Base-by-base conservation (phyloP, 805 yeast genomes). In the Monosporozyma aerobia region DNA sequence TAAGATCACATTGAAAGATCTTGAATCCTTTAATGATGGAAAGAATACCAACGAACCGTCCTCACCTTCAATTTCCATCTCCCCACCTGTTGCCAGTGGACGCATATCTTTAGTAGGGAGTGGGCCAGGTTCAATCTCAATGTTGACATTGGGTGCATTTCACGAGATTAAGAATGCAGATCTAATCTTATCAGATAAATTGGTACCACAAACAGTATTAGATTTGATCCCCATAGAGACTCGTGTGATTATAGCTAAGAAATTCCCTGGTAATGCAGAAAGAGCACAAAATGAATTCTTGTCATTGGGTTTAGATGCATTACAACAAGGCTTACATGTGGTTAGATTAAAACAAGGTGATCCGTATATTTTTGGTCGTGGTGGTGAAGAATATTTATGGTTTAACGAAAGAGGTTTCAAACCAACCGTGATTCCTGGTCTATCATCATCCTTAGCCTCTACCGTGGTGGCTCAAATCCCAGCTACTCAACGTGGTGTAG, bases 241-340 rank as follows among this genome's bases (percentile, higher is more conserved):
- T 1, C 83, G 82, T 46, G 73, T 85, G 3, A 89, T 86, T 64
- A 90, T 92, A 54, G 98, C 98, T 1, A 77, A 89, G 43, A 92
- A 92, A 68, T 92, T 90, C 70, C 98, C 98, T 2, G 98, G 98
- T 1, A 92, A 92, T 65, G 97, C 98, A 1, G 97, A 90, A 62
- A 78, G 78, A 48, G 98, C 98, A 0, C 98, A 92, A 68, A 78
- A 85, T 54, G 96, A 92, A 68, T 75, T 92, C 45, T 71, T 89
- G 35, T 72, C 76, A n/a, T 66, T 83, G 57, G 97, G 96, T 0
- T 69, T 92, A 16, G 77, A 76, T 35, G 84, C 82, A 0, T 67
- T 89, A 27, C 57, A 73, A 29, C 68, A 75, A 50, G 97, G 97
- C 14, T 76, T 80, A 61, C 81, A 80, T 53, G 96, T 92, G 1